Base-by-base conservation (phyloP, 495 filamentous ascomycete genomes). In the Aspergillus asperescens region DNA sequence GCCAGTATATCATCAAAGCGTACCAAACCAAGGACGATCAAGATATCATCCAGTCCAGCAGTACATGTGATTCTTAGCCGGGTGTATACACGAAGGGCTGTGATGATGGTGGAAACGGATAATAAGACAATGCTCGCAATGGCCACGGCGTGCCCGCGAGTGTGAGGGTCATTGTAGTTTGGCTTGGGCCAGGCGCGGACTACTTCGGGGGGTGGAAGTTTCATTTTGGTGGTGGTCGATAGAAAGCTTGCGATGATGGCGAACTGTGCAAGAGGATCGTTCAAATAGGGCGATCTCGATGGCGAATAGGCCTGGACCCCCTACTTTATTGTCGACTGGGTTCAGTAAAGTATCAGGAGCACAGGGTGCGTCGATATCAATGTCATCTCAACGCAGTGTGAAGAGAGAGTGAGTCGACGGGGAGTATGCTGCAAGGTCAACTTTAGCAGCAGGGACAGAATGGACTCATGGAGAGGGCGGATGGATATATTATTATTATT, bases 151-250 rank as follows among this genome's bases (percentile, higher is more conserved):
- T 70, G 64, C 0, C 78, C 80, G 43, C 77, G 75, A 4, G 73
- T 77, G 19, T 65, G 61, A 5, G 80, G 81, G 54, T 83, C 60
- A 50, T 65, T 56, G 61, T 78, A 79, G 58, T 84, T 82, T 4
- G 79, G 72, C n/a, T 38, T 55, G 4, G 82, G 81, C 80, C 80
- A 83, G 53, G 68, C 58, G 3, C 56, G 65, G 45, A 71, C 43
- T 4, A 80, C 70, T 15, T 69, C 62, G 10, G 53, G 8, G 1
- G 77, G 77, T 27, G 81, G 77, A 31, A 76, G 53, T 24, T 63
- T 55, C 70, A 73, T 73, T 46, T n/a, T 62, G 39, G 37, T 7
- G 32, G 34, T 25, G 2, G 34, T 39, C 18, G 12, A 4, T 37
- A 9, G 20, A 38, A 7, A 16, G 15, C 1, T 5, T 31, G 8